A percentile compares a stretch with the other conserved stretches of the same genome.
phyloP scores from a whole-genome alignment of 2,329 filamentous ascomycete genomes.

The Colletotrichum incanum region DNA sequence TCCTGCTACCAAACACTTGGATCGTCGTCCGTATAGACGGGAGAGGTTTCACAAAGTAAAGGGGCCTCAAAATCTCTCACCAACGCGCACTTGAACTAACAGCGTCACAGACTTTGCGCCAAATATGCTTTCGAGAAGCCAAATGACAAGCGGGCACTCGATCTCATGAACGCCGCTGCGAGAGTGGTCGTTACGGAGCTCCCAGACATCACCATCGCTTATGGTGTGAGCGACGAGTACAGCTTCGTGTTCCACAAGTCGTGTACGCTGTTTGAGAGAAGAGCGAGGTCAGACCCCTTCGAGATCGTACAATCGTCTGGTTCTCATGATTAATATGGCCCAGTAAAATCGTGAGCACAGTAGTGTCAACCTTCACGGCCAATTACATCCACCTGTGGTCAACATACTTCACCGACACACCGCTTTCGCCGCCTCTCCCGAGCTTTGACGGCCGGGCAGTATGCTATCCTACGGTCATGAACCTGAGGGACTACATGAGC shows the following conservation, averaged over 20 bases:
- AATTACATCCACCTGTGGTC: conserved; percentile 91
- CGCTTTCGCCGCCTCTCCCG: conserved; percentile 82
- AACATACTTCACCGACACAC: conserved; percentile 79
- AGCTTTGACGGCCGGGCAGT: conserved; percentile 95
- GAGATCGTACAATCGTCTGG: background rate
- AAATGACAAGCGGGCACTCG: conserved; percentile 88
- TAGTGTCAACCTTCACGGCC: conserved; percentile 93
- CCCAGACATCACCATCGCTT: conserved; percentile 88
- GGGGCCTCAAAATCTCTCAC: background rate
- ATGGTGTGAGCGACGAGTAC: conserved; percentile 96
- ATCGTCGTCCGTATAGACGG: conserved; percentile 96
- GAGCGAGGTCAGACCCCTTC: conserved; percentile 74
- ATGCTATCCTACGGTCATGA: conserved; percentile 85
- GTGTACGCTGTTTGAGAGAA: conserved; percentile 86
- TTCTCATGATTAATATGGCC: background rate
- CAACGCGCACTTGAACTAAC: conserved; percentile 3
- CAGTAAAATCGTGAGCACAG: conserved; percentile 91
- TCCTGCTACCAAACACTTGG: conserved; percentile 91
- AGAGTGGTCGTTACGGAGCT: conserved; percentile 86
- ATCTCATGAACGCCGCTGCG: conserved; percentile 97
- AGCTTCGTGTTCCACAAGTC: conserved; percentile 93
- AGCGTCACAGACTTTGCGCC: conserved; percentile 79
- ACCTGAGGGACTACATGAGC: conserved; percentile 94
- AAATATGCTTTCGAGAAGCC: conserved; percentile 92
- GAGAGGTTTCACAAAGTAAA: conserved; percentile 92